phyloP scores from a whole-genome alignment of 2,329 filamentous ascomycete genomes.

The Colletotrichum abscissum region DNA sequence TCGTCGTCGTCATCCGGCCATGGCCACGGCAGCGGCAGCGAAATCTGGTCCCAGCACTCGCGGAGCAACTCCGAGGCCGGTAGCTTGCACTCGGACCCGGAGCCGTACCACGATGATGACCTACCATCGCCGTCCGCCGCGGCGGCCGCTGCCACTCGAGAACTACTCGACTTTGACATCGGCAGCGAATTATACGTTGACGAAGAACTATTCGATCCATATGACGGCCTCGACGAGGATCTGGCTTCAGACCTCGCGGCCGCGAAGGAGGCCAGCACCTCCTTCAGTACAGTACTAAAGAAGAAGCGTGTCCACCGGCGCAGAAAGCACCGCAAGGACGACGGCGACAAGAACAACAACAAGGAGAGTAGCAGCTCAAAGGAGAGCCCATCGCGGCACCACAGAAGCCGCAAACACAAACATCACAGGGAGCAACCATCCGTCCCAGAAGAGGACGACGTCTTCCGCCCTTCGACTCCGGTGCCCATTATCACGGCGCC shows the following conservation, averaged over 20 bases:
- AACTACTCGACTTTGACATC: constrained; percentile 56
- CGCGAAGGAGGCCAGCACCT: constrained; percentile 46
- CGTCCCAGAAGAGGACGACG: constrained; percentile 35
- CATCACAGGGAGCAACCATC: constrained; percentile 37
- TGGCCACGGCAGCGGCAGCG: constrained; percentile 46
- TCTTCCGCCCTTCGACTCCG: constrained; percentile 42
- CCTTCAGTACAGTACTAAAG: constrained; percentile 59
- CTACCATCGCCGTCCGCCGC: constrained; percentile 63
- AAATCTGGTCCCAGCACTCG: constrained; percentile 55
- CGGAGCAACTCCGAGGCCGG: constrained; percentile 47
- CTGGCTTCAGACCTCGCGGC: constrained; percentile 49
- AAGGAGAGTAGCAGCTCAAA: constrained; percentile 6
- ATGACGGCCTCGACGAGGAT: constrained; percentile 46
- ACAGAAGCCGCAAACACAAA: constrained; percentile 30
- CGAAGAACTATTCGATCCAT: constrained; percentile 42
- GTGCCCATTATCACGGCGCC: constrained; percentile 60
- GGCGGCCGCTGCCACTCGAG: constrained; percentile 62
- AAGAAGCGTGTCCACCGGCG: constrained; percentile 56
- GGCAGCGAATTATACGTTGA: constrained; percentile 38
- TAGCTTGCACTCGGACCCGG: constrained; percentile 37
- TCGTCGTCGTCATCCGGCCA: no score
- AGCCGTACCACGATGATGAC: constrained; percentile 43
- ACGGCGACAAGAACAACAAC: constrained; percentile 40
- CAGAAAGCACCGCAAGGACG: constrained; percentile 48
- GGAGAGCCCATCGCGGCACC: constrained; percentile 16